Base-by-base conservation (phyloP, 148 eudicot species). In the Fagopyrum tataricum region DNA sequence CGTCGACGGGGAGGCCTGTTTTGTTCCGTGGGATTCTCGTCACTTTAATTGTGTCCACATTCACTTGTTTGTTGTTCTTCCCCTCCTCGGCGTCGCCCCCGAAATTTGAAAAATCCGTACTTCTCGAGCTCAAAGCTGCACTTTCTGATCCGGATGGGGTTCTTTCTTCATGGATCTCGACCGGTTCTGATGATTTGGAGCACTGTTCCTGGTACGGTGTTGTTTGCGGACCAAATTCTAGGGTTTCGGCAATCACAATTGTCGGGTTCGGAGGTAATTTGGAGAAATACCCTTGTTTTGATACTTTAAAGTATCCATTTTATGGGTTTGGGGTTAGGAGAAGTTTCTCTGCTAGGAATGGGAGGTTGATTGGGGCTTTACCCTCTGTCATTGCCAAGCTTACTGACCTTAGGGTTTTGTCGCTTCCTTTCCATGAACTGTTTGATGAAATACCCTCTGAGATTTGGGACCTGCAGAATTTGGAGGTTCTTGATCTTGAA, bases 141-240 rank as follows among this genome's bases (percentile, higher is more conserved):
- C 20, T 89, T 51, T 83, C 81, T 1, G 93, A 89, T 78, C 85
- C 93, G 42, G 48, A 67, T 6, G 88, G 88, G 17, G 72, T 80
- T 74, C 79, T 89, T 0, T 62, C 78, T 41, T 80, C 79, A 83
- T 89, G 93, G 92, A 75, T 40, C 66, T 76, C 66, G 31, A 70
- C 59, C 14, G 72, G 61, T 59, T 51, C 70, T 24, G 72, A 43
- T 43, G 48, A 70, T 11, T 31, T 70, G 68, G 71, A 86, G 81
- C 87, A 86, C 85, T 93, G 98, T 71, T 73, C 75, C 5, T 93
- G 98, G 98, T 0, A 13, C 17, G 98, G 98, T 1, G 85, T 93
- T 49, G 69, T 88, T n/a, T 93, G 98, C 58, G 92, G 73, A 14
- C 23, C 70, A 0, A 0, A 2, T n/a, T 58, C 74, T 74, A 84